These are phyloP conservation scores for Scleroderma citrinum DNA, from an alignment of 768 basidiomycete genomes.

Conservation along the genomic window DNA sequence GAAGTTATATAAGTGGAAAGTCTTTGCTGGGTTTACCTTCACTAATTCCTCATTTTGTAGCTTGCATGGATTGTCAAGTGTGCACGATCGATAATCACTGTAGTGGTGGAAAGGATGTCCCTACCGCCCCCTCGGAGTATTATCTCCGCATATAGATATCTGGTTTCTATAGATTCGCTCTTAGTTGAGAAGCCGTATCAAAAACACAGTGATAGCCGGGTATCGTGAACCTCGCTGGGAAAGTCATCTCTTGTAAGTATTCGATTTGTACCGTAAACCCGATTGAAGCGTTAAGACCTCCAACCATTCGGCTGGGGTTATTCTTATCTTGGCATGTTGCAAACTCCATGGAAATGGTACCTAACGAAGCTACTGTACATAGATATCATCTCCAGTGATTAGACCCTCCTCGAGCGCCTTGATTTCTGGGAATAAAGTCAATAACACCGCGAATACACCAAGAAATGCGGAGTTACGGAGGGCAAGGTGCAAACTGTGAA, in stretches of 20 bases:
- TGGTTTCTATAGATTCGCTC: no score
- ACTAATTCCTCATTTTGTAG: neutral
- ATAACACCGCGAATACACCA: neutral
- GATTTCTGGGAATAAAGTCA: constrained; percentile 16
- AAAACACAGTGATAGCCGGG: no score
- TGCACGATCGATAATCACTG: constrained; percentile 76
- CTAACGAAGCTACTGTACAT: neutral
- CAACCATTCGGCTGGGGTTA: no score
- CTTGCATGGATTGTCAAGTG: constrained; percentile 32
- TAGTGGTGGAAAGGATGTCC: constrained; percentile 69
- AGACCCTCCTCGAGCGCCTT: constrained; percentile 26
- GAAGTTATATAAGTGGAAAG: constrained; percentile 85
- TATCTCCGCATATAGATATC: constrained; percentile 81
- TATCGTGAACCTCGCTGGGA: no score
- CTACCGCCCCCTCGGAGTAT: constrained; percentile 58
- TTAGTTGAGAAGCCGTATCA: no score
- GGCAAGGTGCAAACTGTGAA: constrained; percentile 26
- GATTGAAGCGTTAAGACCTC: no score
- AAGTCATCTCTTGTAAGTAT: no score
- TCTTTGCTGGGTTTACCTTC: constrained; percentile 48
- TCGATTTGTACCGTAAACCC: no score
- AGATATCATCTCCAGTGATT: constrained; percentile 10
- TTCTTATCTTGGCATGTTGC: neutral
- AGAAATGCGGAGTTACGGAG: constrained; percentile 15
- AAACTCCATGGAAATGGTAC: neutral